These are phyloP conservation scores for Tetracentron sinense DNA, from an alignment of 164 flowering plant species.

Conservation along the genomic window DNA sequence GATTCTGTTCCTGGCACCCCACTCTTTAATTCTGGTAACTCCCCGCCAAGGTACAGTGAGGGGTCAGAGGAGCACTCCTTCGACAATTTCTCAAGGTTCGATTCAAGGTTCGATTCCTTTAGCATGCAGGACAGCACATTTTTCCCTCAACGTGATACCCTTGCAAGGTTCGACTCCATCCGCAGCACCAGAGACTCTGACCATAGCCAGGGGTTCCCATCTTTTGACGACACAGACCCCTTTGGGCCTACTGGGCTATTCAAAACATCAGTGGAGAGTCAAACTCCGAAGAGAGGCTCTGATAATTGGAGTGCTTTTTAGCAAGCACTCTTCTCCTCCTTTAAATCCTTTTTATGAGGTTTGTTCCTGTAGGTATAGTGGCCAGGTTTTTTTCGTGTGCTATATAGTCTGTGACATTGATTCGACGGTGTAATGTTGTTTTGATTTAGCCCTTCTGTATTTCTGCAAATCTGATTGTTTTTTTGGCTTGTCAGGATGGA, in stretches of 20 bases:
- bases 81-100: slow-evolving; percentile 57
- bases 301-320: slow-evolving; percentile 63
- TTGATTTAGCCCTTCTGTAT: slow-evolving; percentile 10
- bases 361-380: not conserved
- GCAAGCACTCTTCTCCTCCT: slow-evolving; percentile 7
- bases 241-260: slow-evolving; percentile 86
- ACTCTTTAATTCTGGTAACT: slow-evolving; percentile 53
- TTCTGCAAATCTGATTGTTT: slow-evolving; percentile 16
- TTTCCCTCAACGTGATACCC: slow-evolving; percentile 37
- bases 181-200: slow-evolving; percentile 40
- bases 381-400: slow-evolving; percentile 16
- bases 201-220: slow-evolving; percentile 28
- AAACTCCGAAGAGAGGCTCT: slow-evolving; percentile 49
- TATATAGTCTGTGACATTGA: slow-evolving; percentile 9
- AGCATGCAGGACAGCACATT: slow-evolving; percentile 35
- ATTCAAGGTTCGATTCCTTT: slow-evolving; percentile 82
- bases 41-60: slow-evolving; percentile 52
- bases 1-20: slow-evolving; percentile 84
- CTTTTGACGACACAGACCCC: slow-evolving; percentile 85
- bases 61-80: slow-evolving; percentile 51
- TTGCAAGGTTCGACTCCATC: slow-evolving; percentile 55
- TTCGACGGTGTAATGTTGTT: slow-evolving; percentile 12
- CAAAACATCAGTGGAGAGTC: slow-evolving; percentile 51
- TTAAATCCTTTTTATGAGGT: not conserved
- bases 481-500: slow-evolving; percentile 11